Base-by-base conservation (phyloP, 192 early-diverging fungal genomes). In the Dispira simplex region DNA sequence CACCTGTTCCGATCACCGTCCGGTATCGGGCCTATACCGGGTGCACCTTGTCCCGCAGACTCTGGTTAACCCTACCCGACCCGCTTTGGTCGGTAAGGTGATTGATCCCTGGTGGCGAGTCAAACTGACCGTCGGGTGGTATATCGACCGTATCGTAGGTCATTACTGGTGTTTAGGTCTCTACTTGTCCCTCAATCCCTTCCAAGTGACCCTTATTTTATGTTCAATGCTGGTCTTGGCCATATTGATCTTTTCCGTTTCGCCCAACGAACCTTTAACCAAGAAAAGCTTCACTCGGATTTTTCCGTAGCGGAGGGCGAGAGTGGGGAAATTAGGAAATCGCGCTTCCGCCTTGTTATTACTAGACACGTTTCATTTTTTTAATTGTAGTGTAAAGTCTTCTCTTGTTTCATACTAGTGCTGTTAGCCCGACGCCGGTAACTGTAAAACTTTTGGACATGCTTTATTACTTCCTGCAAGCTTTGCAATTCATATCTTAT, bases 1-100 rank as follows among this genome's bases (percentile, higher is more conserved):
- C 58, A n/a, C 39, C 13, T 26, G 25, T 44, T 60, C 58, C 32
- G 58, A 60, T 44, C 58, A 60, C 43, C 58, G 58, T 10, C 58
- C 58, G 27, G 58, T 60, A 11, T 60, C 58, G 32, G 58, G 58
- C 21, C 21, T 60, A 1, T 60, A 26, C 58, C 26, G 12, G 9
- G 12, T 60, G 21, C 39, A 44, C 27, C 18, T 44, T 18, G 27
- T 18, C 58, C 32, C 32, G 4, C n/a, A 18, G 3, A 8, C 55
- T 3, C 21, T 57, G 55, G 3, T 10, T 21, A 27, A 20, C 26
- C 25, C 55, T 23, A 26, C 55, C 55, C 13, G 3, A 8, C 3
- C 55, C 13, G 20, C 20, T 27, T 13, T 21, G 55, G 16, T 20
- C 2, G 25, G 12, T 26, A 20, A 4, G 16, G 26, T 51, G 8